Evolutionary conservation across 805 yeast genomes (phyloP), one percentile per base, ranked within the genome.

Genomic region (Scheffersomyces amazonensis): DNA sequence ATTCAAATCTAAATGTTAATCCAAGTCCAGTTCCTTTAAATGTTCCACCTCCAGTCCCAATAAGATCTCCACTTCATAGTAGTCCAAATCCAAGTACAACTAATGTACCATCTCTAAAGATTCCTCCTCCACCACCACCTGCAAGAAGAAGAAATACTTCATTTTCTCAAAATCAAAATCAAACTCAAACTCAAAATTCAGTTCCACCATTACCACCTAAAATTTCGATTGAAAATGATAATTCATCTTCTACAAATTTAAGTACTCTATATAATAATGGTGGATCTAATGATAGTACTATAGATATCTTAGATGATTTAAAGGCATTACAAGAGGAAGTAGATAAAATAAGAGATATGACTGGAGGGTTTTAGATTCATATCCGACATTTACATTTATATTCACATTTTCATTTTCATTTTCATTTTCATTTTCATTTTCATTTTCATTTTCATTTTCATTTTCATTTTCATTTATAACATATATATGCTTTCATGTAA

Each of bases 261-360:
- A 17, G 30, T 25, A 31, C 34, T 11, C 22, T 37, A 16, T 35
- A 39, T 30, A 28, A 18, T 19, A 36, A 35, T 8, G 20, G 29
- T 5, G 13, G 16, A 2, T 32, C 25, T 11, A 56, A 45, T 36
- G 57, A 56, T 27, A 66, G 72, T 43, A 69, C 75, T 18, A 60
- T 73, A 3, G 78, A 81, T 43, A 76, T 83, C 16, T 58, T 83
- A 47, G 81, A 82, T 33, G 84, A 83, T 52, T 64, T 83, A 40
- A 75, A 74, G 50, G 83, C 83, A 7, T 65, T 83, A 34, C 87
- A 83, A 49, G 81, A 72, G 25, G 89, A 83, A 55, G 87, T 83
- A 16, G 84, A 83, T 48, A 69, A 73, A 36, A 62, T 83, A 37
- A 58, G 73, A 42, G 57, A 55, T 39, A 58, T 69, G 69, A 66